Evolutionary conservation across 768 basidiomycete genomes (phyloP).

Genomic region (Daedaleopsis sinensis): DNA sequence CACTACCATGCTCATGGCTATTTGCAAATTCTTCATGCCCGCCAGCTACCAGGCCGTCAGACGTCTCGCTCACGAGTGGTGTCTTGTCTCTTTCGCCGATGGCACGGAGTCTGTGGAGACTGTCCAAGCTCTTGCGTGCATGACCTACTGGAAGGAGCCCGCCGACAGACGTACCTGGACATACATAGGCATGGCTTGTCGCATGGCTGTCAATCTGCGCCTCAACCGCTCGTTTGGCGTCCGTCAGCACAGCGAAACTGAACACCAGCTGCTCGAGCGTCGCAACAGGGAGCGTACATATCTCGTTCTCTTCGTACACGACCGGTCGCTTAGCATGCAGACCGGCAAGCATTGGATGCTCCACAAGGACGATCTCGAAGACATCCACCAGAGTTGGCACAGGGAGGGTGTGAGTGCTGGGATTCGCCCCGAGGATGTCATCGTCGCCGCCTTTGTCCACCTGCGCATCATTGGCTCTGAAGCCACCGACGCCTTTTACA

Average conservation of each 20-base stretch:
- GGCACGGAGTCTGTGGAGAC: conserved; percentile 84
- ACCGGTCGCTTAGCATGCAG: conserved; percentile 84
- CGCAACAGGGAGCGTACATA: conserved; percentile 87
- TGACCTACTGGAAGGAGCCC: conserved; percentile 90
- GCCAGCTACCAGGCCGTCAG: conserved; percentile 68
- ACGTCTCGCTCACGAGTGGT: conserved; percentile 71
- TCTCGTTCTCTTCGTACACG: conserved; percentile 84
- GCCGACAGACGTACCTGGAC: conserved; percentile 88
- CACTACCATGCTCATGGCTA: conserved; percentile 81
- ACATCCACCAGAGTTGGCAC: conserved; percentile 74
- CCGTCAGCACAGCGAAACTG: conserved; percentile 61
- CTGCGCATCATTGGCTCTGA: conserved; percentile 74
- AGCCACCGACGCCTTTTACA: conserved; percentile 62
- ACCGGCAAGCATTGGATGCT: conserved; percentile 90
- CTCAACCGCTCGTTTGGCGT: conserved; percentile 69
- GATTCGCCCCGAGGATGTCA: conserved; percentile 77
- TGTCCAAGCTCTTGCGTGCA: conserved; percentile 85
- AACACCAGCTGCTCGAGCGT: conserved; percentile 69
- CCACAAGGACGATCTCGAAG: conserved; percentile 80
- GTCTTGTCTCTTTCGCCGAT: conserved; percentile 77
- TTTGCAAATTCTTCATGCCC: conserved; percentile 81
- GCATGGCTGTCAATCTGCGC: conserved; percentile 85
- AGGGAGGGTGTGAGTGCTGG: conserved; percentile 46
- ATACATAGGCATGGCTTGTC: conserved; percentile 86
- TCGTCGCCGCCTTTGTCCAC: conserved; percentile 76